These are phyloP conservation scores for Chytriomyces sp. DNA, from an alignment of 192 early-diverging fungal genomes.

Conservation along the genomic window DNA sequence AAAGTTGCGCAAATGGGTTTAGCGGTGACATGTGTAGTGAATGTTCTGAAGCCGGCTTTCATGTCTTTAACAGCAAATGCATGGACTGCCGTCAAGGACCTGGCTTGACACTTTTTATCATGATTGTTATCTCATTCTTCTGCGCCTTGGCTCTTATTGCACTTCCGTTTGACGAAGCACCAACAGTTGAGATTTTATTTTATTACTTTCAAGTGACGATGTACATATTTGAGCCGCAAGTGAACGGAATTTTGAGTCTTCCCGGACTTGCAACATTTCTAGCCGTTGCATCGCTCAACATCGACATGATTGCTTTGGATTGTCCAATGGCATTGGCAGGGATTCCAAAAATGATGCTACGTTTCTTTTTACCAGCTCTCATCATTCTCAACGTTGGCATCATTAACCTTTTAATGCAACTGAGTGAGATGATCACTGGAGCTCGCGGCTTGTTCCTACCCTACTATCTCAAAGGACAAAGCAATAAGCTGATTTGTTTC, in stretches of 20 bases:
- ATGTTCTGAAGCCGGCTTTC: not conserved
- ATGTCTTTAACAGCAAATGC: conserved; percentile 4
- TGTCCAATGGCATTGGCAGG: conserved; percentile 13
- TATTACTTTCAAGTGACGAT: conserved; percentile 25
- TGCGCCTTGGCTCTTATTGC: conserved; percentile 2
- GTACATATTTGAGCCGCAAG: conserved; percentile 6
- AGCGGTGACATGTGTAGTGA: conserved; percentile 23
- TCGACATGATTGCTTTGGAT: conserved; percentile 15
- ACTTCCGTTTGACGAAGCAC: conserved; percentile 12
- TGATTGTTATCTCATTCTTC: not conserved
- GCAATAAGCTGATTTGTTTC: conserved; percentile 9
- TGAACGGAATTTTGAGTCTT: not conserved
- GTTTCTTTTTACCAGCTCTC: conserved; percentile 21
- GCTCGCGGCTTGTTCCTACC: not conserved
- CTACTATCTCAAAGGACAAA: conserved; percentile 16
- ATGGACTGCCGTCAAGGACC: not conserved
- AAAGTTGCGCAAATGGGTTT: conserved; percentile 1
- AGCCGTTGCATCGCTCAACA: conserved; percentile 1
- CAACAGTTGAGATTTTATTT: conserved; percentile 25
- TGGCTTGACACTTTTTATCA: not conserved
- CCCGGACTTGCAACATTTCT: conserved; percentile 12
- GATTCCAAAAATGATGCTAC: conserved; percentile 9
- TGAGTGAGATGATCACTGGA: not conserved
- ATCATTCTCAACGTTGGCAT: not conserved
- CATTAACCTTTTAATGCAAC: not conserved